These are phyloP conservation scores for Amauroascus verrucosus DNA, from an alignment of 2,329 filamentous ascomycete genomes.

Conservation along the genomic window DNA sequence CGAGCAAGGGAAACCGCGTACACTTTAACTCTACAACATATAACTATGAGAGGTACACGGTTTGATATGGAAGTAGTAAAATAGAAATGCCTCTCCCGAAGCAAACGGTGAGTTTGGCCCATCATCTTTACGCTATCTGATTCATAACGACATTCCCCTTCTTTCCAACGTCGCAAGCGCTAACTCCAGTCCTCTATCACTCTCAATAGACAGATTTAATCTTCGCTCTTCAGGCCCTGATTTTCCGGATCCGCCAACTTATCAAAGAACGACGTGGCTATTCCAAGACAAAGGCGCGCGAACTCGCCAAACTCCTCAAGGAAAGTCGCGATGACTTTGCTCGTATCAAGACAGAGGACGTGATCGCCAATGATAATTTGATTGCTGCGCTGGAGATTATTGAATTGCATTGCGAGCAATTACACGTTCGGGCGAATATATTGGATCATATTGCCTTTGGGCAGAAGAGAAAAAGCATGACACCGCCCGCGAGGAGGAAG, in stretches of 20 bases:
- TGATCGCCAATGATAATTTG: slow-evolving; percentile 19
- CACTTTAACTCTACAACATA: not conserved
- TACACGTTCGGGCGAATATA: slow-evolving; percentile 19
- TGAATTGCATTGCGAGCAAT: slow-evolving; percentile 19
- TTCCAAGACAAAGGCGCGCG: slow-evolving; percentile 19
- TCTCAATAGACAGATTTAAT: slow-evolving; percentile 17
- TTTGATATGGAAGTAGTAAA: not conserved
- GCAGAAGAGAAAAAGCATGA: slow-evolving; percentile 13
- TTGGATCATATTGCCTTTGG: slow-evolving; percentile 19
- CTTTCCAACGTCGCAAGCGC: not conserved
- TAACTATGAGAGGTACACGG: not conserved
- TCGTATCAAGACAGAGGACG: slow-evolving; percentile 20
- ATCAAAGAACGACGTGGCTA: slow-evolving; percentile 19
- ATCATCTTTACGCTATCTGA: not conserved
- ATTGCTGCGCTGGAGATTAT: slow-evolving; percentile 19
- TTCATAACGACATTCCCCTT: not conserved
- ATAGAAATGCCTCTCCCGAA: slow-evolving; percentile 17
- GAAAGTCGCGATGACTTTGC: slow-evolving; percentile 19
- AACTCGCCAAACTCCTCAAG: slow-evolving; percentile 19
- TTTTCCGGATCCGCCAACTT: slow-evolving; percentile 19
- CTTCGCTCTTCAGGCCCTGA: slow-evolving; percentile 17
- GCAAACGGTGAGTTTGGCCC: slow-evolving; percentile 15
- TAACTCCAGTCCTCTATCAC: not conserved
- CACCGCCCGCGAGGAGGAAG: not conserved
- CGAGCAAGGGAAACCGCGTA: not conserved